Conservation (phyloP, 805 yeast species). For the Ogataea thermomethanolica region DNA sequence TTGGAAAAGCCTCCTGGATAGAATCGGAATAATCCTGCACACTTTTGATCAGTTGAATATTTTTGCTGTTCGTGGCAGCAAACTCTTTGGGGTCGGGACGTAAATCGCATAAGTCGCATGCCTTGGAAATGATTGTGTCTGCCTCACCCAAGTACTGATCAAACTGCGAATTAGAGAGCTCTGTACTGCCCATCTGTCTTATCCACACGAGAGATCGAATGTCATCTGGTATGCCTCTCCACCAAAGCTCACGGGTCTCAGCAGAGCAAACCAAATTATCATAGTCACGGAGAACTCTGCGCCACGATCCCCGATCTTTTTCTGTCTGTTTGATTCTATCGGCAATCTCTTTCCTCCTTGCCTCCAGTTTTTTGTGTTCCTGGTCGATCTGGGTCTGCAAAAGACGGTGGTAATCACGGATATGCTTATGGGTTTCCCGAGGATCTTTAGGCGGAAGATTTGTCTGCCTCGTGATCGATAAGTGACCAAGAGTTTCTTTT, state of each 20-base stretch:
- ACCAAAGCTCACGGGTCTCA: constrained; percentile 51
- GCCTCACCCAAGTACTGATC: constrained; percentile 17
- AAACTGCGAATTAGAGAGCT: constrained; percentile 18
- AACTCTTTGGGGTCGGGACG: constrained; percentile 11
- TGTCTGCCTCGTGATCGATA: constrained; percentile 56
- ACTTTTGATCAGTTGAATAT: constrained; percentile 14
- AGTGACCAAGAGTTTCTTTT: constrained; percentile 22
- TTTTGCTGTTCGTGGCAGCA: constrained; percentile 10
- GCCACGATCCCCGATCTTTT: constrained; percentile 42
- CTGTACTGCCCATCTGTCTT: constrained; percentile 37
- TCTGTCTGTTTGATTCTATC: constrained; percentile 34
- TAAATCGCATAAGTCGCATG: constrained; percentile 30
- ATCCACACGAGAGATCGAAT: constrained; percentile 52
- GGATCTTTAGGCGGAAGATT: constrained; percentile 64
- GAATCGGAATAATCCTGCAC: constrained; percentile 24
- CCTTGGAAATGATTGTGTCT: constrained; percentile 22
- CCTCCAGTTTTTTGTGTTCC: constrained; percentile 35
- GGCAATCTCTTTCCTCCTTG: background rate
- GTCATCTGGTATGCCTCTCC: constrained; percentile 52
- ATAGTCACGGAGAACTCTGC: constrained; percentile 37
- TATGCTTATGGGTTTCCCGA: constrained; percentile 52
- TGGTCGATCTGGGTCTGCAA: constrained; percentile 39
- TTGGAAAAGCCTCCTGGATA: constrained; percentile 29
- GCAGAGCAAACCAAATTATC: constrained; percentile 34
- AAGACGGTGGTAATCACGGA: constrained; percentile 46